These are phyloP conservation scores for Coniochaeta ligniaria DNA, from an alignment of 2,329 filamentous ascomycete species.

Conservation along the genomic window DNA sequence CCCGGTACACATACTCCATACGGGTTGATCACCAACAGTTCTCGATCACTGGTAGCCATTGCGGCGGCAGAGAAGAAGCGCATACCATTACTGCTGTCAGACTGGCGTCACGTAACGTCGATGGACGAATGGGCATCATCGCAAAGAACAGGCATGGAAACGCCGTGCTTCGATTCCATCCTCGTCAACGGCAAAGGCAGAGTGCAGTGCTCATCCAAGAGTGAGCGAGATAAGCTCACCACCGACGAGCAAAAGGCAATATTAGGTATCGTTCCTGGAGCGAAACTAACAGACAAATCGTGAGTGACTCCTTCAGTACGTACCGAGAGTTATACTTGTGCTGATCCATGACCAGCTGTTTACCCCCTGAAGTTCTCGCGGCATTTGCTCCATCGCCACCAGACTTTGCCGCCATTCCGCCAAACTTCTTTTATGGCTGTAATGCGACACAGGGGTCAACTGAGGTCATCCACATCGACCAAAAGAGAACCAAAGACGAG, in stretches of 20 bases:
- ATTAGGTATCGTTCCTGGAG: background rate
- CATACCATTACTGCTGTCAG: background rate
- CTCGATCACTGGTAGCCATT: background rate
- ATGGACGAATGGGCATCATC: background rate
- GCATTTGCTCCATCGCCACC: background rate
- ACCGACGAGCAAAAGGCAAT: background rate
- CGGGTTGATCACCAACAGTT: background rate
- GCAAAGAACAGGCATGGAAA: background rate
- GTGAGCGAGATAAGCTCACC: background rate
- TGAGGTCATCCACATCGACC: background rate
- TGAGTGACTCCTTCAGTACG: background rate
- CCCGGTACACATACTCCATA: background rate
- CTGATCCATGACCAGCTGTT: background rate
- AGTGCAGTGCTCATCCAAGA: background rate
- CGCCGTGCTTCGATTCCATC: background rate
- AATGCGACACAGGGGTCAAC: background rate
- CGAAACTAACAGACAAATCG: background rate
- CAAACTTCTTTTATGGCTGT: background rate
- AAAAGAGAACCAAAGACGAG: background rate
- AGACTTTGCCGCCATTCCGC: background rate
- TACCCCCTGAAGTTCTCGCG: background rate
- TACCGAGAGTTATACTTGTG: background rate
- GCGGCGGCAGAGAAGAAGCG: background rate
- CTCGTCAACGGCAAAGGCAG: background rate
- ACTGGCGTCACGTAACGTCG: background rate